Evolutionary conservation across 2,329 filamentous ascomycete species (phyloP).

Genomic region (Atkinsonella hypoxylon): DNA sequence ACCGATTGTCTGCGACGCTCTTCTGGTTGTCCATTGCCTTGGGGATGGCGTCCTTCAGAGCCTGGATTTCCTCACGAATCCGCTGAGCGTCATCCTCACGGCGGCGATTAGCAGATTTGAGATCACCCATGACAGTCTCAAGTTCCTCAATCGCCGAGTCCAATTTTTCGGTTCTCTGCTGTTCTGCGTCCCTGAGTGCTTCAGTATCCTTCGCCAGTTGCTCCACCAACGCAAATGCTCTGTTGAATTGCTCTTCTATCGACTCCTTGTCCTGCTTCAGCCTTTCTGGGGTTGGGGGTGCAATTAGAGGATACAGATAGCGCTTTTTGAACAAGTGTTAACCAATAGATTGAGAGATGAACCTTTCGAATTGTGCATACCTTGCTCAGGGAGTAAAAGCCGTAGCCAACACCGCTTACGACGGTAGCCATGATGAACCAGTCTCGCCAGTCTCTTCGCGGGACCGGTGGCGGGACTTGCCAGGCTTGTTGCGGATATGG

Average conservation of each 20-base stretch:
- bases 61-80: slow-evolving; percentile 74
- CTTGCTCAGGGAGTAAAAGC: slow-evolving; percentile 78
- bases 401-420: slow-evolving; percentile 79
- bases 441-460: slow-evolving; percentile 88
- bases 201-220: slow-evolving; percentile 87
- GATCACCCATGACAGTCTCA: slow-evolving; percentile 66
- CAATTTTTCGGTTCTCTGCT: slow-evolving; percentile 69
- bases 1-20: slow-evolving; percentile 64
- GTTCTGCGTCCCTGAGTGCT: slow-evolving; percentile 74
- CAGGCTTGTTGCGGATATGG: slow-evolving; percentile 42
- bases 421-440: slow-evolving; percentile 99
- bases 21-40: slow-evolving; percentile 82
- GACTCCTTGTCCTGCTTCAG: slow-evolving; percentile 87
- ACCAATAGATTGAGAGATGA: neutral
- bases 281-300: slow-evolving; percentile 86
- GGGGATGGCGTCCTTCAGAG: slow-evolving; percentile 74
- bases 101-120: slow-evolving; percentile 70
- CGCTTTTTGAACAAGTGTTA: slow-evolving; percentile 38
- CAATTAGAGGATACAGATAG: slow-evolving; percentile 82
- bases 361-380: slow-evolving; percentile 29
- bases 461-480: slow-evolving; percentile 48
- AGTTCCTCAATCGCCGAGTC: slow-evolving; percentile 75
- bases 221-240: slow-evolving; percentile 81
- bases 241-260: slow-evolving; percentile 88
- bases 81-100: slow-evolving; percentile 81